Evolutionary conservation across 2,329 filamentous ascomycete genomes (phyloP), one percentile per base, ranked within the genome.

Genomic region (Pseudocercospora cruenta): DNA sequence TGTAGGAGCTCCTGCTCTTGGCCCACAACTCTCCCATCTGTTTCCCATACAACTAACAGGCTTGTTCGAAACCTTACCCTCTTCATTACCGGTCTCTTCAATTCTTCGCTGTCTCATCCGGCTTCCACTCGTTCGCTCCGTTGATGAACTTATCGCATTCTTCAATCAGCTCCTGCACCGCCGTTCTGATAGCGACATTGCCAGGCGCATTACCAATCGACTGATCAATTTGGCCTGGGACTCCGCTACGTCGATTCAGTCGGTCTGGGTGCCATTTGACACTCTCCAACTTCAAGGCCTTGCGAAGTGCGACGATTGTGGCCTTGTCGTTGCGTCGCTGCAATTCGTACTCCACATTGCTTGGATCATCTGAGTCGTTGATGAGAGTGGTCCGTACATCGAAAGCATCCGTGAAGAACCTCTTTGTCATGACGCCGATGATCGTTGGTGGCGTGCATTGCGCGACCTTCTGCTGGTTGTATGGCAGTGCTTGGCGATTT

Each of bases 261-360:
- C 45, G 24, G 33, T 61, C 43, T 12, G 59, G 28, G 9, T 53
- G 43, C 59, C 59, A 61, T n/a, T 47, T 24, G 12, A 47, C 8
- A 14, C 28, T 21, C 43, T 61, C 59, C 10, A 21, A 4, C 26
- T 53, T 61, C 16, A 55, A 12, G 1, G 8, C 26, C 51, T 31
- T 55, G 10, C 24, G 21, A 2, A 55, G 26, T 12, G 21, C 51
- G 2, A n/a, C 16, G 3, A 31, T 21, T 19, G 26, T n/a, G 22
- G 1, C 10, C 1, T 14, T 7, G 7, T 26, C 2, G 4, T 24
- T 28, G 14, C 8, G 31, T 7, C 14, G 12, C 22, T 24, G 24
- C 4, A 55, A 16, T 8, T 33, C 51, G 4, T 3, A n/a, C 16
- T 12, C 26, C 3, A 26, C 51, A 6, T 14, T 55, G 16, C 14